Conservation (phyloP, 2,329 filamentous ascomycete species). For the Monosporascus sp. region DNA sequence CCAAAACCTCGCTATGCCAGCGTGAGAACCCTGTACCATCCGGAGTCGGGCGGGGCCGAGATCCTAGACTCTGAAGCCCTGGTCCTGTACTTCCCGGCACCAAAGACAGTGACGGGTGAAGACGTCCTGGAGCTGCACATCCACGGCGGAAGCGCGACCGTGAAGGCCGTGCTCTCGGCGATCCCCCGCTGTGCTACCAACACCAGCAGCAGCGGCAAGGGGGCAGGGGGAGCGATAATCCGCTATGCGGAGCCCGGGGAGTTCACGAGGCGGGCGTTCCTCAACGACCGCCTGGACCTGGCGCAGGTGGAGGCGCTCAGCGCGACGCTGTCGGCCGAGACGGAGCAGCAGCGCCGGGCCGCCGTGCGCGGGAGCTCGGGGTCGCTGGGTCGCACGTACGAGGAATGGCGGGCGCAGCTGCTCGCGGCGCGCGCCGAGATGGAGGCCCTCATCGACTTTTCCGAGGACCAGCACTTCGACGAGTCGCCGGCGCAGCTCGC, state of each 20-base stretch:
- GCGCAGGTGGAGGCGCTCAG: slow-evolving; percentile 71
- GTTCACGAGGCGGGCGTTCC: slow-evolving; percentile 88
- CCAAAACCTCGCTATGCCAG: slow-evolving; percentile 56
- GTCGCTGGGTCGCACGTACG: slow-evolving; percentile 69
- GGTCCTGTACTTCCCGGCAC: slow-evolving; percentile 75
- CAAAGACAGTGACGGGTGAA: slow-evolving; percentile 84
- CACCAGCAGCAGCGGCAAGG: not conserved
- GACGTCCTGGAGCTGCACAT: slow-evolving; percentile 89
- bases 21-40: slow-evolving; percentile 68
- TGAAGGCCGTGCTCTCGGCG: slow-evolving; percentile 77
- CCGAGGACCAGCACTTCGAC: slow-evolving; percentile 95
- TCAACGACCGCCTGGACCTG: slow-evolving; percentile 79
- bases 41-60: slow-evolving; percentile 33
- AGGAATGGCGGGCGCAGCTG: slow-evolving; percentile 72
- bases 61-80: slow-evolving; percentile 76
- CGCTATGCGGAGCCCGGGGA: slow-evolving; percentile 93
- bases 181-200: slow-evolving; percentile 51
- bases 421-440: slow-evolving; percentile 83
- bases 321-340: slow-evolving; percentile 64
- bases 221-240: slow-evolving; percentile 35
- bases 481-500: slow-evolving; percentile 73
- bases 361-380: slow-evolving; percentile 75
- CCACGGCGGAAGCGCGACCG: slow-evolving; percentile 86
- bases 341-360: slow-evolving; percentile 86
- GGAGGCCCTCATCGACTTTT: slow-evolving; percentile 94